phyloP scores from a whole-genome alignment of 2,329 filamentous ascomycete genomes.

The Hypoxylon sp. region DNA sequence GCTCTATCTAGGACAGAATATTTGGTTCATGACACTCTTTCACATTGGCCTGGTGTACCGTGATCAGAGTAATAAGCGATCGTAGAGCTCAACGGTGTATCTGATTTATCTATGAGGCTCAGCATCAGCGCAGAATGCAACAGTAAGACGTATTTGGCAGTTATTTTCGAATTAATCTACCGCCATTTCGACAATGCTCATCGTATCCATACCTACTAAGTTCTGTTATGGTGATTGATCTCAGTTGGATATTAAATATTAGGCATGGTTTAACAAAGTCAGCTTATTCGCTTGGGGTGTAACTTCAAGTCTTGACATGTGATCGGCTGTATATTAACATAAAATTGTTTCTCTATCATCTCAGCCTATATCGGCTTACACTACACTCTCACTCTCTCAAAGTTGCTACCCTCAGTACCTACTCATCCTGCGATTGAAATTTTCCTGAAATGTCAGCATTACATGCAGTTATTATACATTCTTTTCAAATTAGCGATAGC shows the following conservation, averaged over 20 bases:
- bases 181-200: not conserved
- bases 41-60: not conserved
- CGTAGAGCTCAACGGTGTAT: not conserved
- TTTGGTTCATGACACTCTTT: not conserved
- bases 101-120: not conserved
- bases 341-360: not conserved
- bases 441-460: not conserved
- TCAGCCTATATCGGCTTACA: conserved; percentile 1
- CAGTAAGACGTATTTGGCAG: conserved; percentile 1
- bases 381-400: not conserved
- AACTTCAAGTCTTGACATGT: not conserved
- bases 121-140: conserved; percentile 4
- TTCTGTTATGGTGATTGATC: not conserved
- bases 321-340: conserved; percentile 13
- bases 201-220: not conserved
- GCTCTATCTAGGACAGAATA: not conserved
- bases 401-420: not conserved
- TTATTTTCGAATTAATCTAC: not conserved
- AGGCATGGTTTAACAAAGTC: conserved; percentile 22
- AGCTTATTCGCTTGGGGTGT: conserved; percentile 33
- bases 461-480: not conserved
- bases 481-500: not conserved
- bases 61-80: not conserved
- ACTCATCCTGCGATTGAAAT: not conserved
- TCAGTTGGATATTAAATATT: not conserved